A percentile compares a stretch with the other conserved stretches of the same genome.
Evolutionary conservation across 2,329 filamentous ascomycete genomes (phyloP).

Genomic region (Pseudogymnoascus destructans): DNA sequence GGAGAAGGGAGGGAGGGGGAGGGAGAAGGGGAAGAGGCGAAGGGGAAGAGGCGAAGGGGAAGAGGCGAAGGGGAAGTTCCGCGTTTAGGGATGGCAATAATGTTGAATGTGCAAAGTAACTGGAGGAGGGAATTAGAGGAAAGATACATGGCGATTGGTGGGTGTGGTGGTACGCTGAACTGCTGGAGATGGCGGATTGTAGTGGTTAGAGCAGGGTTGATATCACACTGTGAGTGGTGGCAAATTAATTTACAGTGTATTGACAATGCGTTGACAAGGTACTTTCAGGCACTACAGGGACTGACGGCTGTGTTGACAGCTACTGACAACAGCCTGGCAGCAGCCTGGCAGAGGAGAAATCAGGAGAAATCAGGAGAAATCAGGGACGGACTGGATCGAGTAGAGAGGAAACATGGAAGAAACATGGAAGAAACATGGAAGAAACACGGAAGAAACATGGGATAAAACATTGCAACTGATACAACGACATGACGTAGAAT

Average conservation of each 20-base stretch:
- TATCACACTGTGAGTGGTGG: too few relatives aligned
- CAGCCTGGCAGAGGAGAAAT: background rate
- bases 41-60: background rate
- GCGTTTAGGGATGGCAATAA: background rate
- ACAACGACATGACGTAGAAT: too few relatives aligned
- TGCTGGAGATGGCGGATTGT: too few relatives aligned
- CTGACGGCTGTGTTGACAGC: background rate
- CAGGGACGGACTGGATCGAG: too few relatives aligned
- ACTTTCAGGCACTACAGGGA: background rate
- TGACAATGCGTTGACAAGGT: too few relatives aligned
- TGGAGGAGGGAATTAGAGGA: background rate
- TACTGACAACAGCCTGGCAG: background rate
- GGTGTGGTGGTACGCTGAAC: background rate
- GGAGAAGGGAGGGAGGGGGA: background rate
- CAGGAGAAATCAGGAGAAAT: background rate
- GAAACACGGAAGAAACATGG: too few relatives aligned
- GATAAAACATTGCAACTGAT: too few relatives aligned
- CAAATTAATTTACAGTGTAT: too few relatives aligned
- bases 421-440: too few relatives aligned
- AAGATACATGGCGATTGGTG: background rate
- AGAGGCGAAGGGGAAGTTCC: background rate
- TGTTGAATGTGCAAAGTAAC: background rate
- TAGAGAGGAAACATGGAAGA: too few relatives aligned
- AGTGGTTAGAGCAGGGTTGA: too few relatives aligned
- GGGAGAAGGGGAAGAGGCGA: too few relatives aligned